Base-by-base conservation (phyloP, 768 basidiomycete species). In the Terana coerulea region DNA sequence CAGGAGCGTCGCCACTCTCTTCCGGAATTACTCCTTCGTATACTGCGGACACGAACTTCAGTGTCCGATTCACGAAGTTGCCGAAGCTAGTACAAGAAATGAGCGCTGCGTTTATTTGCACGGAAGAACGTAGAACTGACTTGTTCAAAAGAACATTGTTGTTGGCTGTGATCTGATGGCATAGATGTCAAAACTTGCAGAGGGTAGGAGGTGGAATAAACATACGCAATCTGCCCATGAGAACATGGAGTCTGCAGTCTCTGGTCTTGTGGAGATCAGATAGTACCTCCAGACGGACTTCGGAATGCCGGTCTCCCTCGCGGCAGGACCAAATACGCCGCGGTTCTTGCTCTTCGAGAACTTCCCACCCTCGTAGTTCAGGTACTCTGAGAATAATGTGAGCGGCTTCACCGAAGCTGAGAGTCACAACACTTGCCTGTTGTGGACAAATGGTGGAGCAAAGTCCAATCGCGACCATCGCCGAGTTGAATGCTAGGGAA, bases 311-410 rank as follows among this genome's bases (percentile, higher is more conserved):
- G 97, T 95, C 53, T 97, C 91, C 62, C 81, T 89, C 0, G 95
- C 97, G 14, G 86, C 86, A 49, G 93, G 92, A 24, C 97, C 97
- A 57, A 99, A 99, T 2, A 99, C 95, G 36, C 95, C 97, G 49
- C 95, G 87, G 59, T 94, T 93, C 58, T 90, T 84, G 63, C 92
- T 94, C 73, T 99, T 99, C 35, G 94, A 97, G 77, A 99, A 99
- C 66, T 99, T 99, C 33, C 95, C 95, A 24, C 93, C 91, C 66
- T 99, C 97, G 68, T 98, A 98, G 63, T 98, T 98, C 59, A 98
- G 75, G 66, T 95, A 98, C 67, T 99, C 95, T 95, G 60, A 28
- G 49, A 8, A 28, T 45, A 15, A 24, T n/a, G 24, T 24, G 24
- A 19, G 14, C 42, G 17, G 22, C 11, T 30, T 17, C 14, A 21